A percentile compares a stretch with the other conserved stretches of the same genome.
Conservation (phyloP, 2,329 filamentous ascomycete species). For the Penicillium decumbens region DNA sequence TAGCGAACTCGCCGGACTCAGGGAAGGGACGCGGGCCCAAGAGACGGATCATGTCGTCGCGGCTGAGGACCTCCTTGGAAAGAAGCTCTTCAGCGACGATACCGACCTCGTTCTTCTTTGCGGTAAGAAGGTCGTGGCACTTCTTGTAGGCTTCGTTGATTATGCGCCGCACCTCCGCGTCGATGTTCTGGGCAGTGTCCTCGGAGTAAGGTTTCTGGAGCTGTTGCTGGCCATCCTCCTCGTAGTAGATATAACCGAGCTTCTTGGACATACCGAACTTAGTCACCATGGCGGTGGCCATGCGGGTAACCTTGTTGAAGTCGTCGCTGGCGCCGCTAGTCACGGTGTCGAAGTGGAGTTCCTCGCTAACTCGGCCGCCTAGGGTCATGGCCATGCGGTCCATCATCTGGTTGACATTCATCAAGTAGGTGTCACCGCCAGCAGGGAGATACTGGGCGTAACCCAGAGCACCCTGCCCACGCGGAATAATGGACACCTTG, state of each 20-base stretch:
- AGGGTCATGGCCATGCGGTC: constrained; percentile 99
- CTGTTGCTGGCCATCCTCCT: constrained; percentile 67
- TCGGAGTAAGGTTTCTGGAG: constrained; percentile 95
- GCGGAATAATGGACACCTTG: constrained; percentile 97
- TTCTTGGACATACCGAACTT: constrained; percentile 98
- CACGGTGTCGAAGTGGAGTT: constrained; percentile 93
- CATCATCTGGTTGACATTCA: constrained; percentile 95
- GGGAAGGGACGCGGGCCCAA: constrained; percentile 79
- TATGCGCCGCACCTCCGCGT: constrained; percentile 83
- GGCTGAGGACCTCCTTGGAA: constrained; percentile 80
- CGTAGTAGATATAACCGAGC: constrained; percentile 87
- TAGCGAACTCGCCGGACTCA: constrained; percentile 82
- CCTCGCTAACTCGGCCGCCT: constrained; percentile 89
- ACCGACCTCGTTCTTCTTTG: constrained; percentile 84
- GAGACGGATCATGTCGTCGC: constrained; percentile 88
- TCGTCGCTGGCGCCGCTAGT: constrained; percentile 94
- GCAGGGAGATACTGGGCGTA: constrained; percentile 96
- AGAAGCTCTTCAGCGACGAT: constrained; percentile 90
- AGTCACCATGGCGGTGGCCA: constrained; percentile 98
- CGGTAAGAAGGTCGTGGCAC: constrained; percentile 74
- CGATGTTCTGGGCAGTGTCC: constrained; percentile 85
- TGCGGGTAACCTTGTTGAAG: constrained; percentile 95
- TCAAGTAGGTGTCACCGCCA: constrained; percentile 78
- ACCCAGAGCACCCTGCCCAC: constrained; percentile 85
- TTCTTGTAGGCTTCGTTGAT: constrained; percentile 89